Percentiles rank a stretch among this genome's conserved stretches.
phyloP scores from a whole-genome alignment of 192 early-diverging fungal species.

The Spinellus fusiger region DNA sequence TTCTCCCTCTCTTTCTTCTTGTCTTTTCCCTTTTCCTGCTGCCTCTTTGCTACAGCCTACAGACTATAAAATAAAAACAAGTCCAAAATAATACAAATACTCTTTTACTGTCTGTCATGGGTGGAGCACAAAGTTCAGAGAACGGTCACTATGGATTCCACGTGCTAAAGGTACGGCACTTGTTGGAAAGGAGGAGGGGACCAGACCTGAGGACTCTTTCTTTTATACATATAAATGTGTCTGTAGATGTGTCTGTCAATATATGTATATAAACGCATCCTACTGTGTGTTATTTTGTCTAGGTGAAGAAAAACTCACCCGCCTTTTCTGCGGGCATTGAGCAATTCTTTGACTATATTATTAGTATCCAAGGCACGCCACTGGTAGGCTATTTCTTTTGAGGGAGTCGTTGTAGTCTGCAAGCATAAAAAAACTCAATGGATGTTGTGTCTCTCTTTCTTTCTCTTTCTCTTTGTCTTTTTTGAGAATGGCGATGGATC shows the following conservation, averaged over 20 bases:
- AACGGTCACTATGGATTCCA: slow-evolving; percentile 57
- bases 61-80: too few species aligned
- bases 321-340: slow-evolving; percentile 59
- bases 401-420: too few species aligned
- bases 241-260: too few species aligned
- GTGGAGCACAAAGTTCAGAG: slow-evolving; percentile 36
- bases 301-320: slow-evolving; percentile 65
- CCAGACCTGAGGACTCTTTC: too few species aligned
- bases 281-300: background rate
- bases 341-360: slow-evolving; percentile 73
- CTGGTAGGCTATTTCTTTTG: too few species aligned
- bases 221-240: too few species aligned
- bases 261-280: background rate
- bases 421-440: background rate
- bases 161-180: slow-evolving; percentile 50
- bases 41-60: too few species aligned
- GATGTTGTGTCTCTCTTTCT: background rate
- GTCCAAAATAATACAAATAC: background rate
- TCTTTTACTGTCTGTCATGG: background rate
- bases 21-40: too few species aligned
- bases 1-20: too few species aligned
- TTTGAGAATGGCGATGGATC: slow-evolving; percentile 13
- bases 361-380: slow-evolving; percentile 49
- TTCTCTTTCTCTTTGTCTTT: background rate
- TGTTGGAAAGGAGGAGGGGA: too few species aligned